Evolutionary conservation across 2,329 filamentous ascomycete genomes (phyloP), one percentile per base, ranked within the genome.

Genomic region (Coniochaeta pulveracea): DNA sequence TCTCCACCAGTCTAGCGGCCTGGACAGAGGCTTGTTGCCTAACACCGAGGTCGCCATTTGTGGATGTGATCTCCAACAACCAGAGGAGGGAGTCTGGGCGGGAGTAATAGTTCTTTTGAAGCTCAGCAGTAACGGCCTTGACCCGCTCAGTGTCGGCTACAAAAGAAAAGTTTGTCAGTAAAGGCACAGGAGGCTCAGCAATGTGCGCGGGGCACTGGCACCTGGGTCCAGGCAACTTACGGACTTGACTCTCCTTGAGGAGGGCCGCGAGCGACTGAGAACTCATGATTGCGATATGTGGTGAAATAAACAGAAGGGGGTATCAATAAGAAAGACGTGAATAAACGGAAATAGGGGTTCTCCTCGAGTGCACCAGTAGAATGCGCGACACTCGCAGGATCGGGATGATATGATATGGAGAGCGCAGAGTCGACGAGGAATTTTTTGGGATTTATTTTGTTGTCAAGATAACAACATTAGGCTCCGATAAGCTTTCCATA

Each of bases 31-130:
- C 86, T 44, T 93, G 72, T 67, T 96, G 91, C 50, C 86, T 81
- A 36, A 95, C 69, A 45, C 78, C 73, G 29, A 71, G 56, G 51
- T 77, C 68, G 39, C 77, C 66, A 58, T 94, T 80, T 37, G 80
- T 84, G 47, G 85, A 81, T 46, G 93, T 72, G 50, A 95, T 78
- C 61, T 95, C 85, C 46, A 96, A 74, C 41, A 96, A 80, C 48
- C 84, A 76, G 36, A 89, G 71, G 37, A 96, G 76, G 11, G 85
- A 85, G 49, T 86, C 75, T 24, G 89, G 81, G 46, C 85, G 75
- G 49, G 76, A 79, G 66, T 93, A 96, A 69, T 85, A 96, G 61
- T 83, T 84, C 60, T 93, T 91, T 61, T 93, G 88, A 39, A 96
- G 76, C 49, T 86, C 78, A 38, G 82, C 76, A 12, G 89, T 98